Base-by-base conservation (phyloP, 208 protist species). In the Crithidia thermophila region DNA sequence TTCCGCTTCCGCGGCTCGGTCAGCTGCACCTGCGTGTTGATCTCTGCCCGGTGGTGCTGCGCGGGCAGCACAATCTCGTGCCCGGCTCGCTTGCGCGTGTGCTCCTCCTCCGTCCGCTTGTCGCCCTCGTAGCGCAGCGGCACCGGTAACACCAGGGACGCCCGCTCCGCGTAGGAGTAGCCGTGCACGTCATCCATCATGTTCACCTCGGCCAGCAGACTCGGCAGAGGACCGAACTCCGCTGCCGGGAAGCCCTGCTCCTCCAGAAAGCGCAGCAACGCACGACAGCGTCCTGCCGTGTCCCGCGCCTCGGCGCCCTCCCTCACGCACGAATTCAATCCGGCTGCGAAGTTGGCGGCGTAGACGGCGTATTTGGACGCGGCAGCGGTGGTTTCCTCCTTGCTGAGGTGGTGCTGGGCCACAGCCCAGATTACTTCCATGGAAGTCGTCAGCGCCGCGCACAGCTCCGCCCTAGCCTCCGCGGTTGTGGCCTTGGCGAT, bases 11-110 rank as follows among this genome's bases (percentile, higher is more conserved):
- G 79, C 18, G 91, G 91, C 62, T 96, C 91, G 36, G 77, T 80
- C 20, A 96, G 81, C 68, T 93, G 84, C 47, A 94, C 55, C 13
- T 36, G n/a, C 18, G 91, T 93, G 74, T 94, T 94, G 21, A 96
- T 58, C 47, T 94, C 84, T 11, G 77, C 33, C 42, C 88, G 84
- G 0, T 74, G 70, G 72, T 94, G 88, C 0, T 75, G 67, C 31
- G 60, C 56, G 3, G 85, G 82, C 53, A 96, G 76, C 21, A 62
- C 60, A 20, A 94, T 82, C 23, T 78, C 66, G 58, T 84, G 75
- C 8, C 91, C 91, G 14, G 52, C 57, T 10, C 90, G 85, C 30
- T 64, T 68, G n/a, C 69, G 75, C 6, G 64, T 53, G 72, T 85
- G 75, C 58, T 90, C 85, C 49, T 81, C 79, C 42, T 93, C 90